Evolutionary conservation across 352 stramenopile species (phyloP).

Genomic region (Blastocystis sp.): DNA sequence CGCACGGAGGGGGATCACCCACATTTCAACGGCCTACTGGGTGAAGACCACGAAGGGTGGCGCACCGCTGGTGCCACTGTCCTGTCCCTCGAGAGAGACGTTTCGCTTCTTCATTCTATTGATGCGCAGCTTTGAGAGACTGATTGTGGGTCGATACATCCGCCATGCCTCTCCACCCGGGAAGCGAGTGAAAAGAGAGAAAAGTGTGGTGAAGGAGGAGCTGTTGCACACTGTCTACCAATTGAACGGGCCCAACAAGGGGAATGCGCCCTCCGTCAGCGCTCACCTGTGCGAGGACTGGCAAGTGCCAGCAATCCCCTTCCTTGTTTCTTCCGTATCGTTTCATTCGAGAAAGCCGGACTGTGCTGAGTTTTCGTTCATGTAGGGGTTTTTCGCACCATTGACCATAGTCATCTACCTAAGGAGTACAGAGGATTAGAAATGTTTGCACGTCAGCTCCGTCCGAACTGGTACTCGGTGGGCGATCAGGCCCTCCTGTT

Average conservation of each 20-base stretch:
- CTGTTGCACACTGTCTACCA: slow-evolving; percentile 35
- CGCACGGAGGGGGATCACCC: slow-evolving; percentile 14
- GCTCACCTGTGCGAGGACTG: not conserved
- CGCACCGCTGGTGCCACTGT: slow-evolving; percentile 36
- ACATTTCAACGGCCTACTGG: slow-evolving; percentile 47
- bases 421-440: slow-evolving; percentile 26
- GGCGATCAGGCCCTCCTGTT: slow-evolving; percentile 40
- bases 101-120: not conserved
- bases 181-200: not conserved
- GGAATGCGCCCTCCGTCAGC: not conserved
- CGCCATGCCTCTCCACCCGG: too few relatives aligned
- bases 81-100: slow-evolving; percentile 47
- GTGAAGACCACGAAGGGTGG: slow-evolving; percentile 38
- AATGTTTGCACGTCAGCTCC: slow-evolving; percentile 27
- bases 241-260: slow-evolving; percentile 24
- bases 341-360: slow-evolving; percentile 59
- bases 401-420: not conserved
- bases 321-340: slow-evolving; percentile 48
- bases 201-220: not conserved
- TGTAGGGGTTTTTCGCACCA: not conserved
- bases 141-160: slow-evolving; percentile 28
- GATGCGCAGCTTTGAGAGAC: slow-evolving; percentile 21
- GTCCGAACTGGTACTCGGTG: slow-evolving; percentile 38
- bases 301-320: not conserved
- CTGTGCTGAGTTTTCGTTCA: slow-evolving; percentile 56